A percentile compares a stretch with the other conserved stretches of the same genome.
Conservation (phyloP, 139 green algal species). For the Volvox reticuliferus region DNA sequence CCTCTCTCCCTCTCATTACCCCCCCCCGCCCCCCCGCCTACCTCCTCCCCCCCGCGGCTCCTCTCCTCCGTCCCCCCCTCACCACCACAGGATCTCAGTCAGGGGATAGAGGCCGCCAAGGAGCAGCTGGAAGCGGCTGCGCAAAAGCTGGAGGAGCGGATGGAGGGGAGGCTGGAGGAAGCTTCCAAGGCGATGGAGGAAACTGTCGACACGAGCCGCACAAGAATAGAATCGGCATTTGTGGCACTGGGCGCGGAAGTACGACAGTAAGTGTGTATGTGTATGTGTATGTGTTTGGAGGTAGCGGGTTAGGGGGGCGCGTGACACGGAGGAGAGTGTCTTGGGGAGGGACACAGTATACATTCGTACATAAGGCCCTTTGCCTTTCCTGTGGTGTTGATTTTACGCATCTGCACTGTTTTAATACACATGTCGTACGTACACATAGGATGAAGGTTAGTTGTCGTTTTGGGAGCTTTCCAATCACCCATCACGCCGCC, state of each 20-base stretch:
- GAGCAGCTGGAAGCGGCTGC: neutral
- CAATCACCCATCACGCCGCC: too few relatives aligned
- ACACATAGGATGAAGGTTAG: too few relatives aligned
- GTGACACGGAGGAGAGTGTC: neutral
- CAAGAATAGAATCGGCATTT: neutral
- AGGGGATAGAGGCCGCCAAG: neutral
- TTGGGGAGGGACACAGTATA: neutral
- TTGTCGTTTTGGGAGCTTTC: too few relatives aligned
- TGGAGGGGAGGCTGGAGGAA: neutral
- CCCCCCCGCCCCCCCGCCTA: too few relatives aligned
- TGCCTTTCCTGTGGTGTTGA: too few relatives aligned
- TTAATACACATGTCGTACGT: too few relatives aligned
- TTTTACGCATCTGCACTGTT: too few relatives aligned
- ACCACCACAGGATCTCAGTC: neutral
- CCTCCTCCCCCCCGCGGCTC: too few relatives aligned
- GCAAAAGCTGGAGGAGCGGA: neutral
- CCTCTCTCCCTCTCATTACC: too few relatives aligned
- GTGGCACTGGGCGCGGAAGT: conserved; percentile 10
- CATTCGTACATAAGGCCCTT: neutral
- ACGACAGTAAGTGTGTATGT: neutral
- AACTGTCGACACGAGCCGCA: neutral
- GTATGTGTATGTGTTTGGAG: neutral
- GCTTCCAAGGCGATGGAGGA: neutral
- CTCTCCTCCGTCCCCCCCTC: neutral
- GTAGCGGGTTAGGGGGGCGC: neutral